Evolutionary conservation across 371 early-diverging fungal genomes (phyloP), one percentile per base, ranked within the genome.

Genomic region (Smittium culicis): DNA sequence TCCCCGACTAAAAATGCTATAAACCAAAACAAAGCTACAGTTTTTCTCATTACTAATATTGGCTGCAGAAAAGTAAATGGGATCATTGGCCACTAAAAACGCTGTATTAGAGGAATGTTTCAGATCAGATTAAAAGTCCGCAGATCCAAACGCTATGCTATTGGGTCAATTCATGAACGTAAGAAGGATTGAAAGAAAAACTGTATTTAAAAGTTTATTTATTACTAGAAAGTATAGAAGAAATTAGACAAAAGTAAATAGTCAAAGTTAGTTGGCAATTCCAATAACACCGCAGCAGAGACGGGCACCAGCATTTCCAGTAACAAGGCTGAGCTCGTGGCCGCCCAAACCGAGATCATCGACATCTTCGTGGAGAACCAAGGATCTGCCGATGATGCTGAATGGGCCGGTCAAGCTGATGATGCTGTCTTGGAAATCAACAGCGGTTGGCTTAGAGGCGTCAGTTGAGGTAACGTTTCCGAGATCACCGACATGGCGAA

Each of bases 211-310:
- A n/a, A n/a, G n/a, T n/a, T n/a, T n/a, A n/a, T n/a, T n/a, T n/a
- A n/a, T n/a, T n/a, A n/a, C n/a, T n/a, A n/a, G n/a, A n/a, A n/a
- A n/a, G n/a, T n/a, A n/a, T n/a, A n/a, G n/a, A n/a, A n/a, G n/a
- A n/a, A n/a, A n/a, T n/a, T n/a, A n/a, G n/a, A n/a, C 29, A 27
- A 66, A 24, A 66, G 67, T 29, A 5, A 57, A 3, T 34, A 32
- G 2, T 11, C 24, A 30, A 20, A 64, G 69, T 76, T 77, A 77
- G 68, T 71, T 70, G 68, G 83, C 62, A 70, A 85, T 79, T 63
- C 91, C 91, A 79, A 93, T 91, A 73, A 91, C 89, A 78, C 92
- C 94, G 80, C 94, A 94, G 62, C 88, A 89, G 68, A 82, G 77
- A 67, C 92, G 87, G 59, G 75, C 85, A 65, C 92, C 93, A 74